phyloP scores from a whole-genome alignment of 805 yeast genomes.

The Wickerhamomyces ciferrii region DNA sequence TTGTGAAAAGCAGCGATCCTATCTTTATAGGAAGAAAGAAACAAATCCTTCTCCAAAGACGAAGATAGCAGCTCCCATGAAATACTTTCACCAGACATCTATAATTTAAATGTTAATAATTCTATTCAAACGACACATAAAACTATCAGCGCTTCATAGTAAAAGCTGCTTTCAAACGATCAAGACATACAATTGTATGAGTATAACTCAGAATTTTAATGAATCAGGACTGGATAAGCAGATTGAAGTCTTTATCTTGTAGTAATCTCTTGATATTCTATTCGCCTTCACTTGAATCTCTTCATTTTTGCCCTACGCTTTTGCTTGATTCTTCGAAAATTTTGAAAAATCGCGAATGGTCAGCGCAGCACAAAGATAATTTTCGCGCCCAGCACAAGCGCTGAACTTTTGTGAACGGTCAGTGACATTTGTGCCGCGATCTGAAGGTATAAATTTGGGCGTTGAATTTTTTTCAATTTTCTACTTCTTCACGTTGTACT shows the following conservation, averaged over 20 bases:
- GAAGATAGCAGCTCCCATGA: slow-evolving; percentile 17
- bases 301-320: background rate
- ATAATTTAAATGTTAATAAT: background rate
- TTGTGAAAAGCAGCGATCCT: slow-evolving; percentile 17
- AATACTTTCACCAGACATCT: slow-evolving; percentile 4
- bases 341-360: background rate
- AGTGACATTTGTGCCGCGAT: background rate
- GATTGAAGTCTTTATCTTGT: background rate
- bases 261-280: background rate
- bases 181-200: background rate
- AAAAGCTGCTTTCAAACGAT: background rate
- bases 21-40: slow-evolving; percentile 14
- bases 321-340: background rate
- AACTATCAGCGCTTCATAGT: background rate
- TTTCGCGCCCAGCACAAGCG: background rate
- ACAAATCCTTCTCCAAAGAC: slow-evolving; percentile 15
- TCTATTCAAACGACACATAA: background rate
- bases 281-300: background rate
- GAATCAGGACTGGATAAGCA: background rate
- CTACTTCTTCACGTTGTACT: background rate
- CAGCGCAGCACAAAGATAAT: background rate
- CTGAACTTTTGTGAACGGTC: background rate
- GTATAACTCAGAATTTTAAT: background rate
- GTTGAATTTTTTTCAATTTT: background rate
- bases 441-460: background rate